Evolutionary conservation across 345 rosid species (phyloP).

Genomic region (Nephelium lappaceum): DNA sequence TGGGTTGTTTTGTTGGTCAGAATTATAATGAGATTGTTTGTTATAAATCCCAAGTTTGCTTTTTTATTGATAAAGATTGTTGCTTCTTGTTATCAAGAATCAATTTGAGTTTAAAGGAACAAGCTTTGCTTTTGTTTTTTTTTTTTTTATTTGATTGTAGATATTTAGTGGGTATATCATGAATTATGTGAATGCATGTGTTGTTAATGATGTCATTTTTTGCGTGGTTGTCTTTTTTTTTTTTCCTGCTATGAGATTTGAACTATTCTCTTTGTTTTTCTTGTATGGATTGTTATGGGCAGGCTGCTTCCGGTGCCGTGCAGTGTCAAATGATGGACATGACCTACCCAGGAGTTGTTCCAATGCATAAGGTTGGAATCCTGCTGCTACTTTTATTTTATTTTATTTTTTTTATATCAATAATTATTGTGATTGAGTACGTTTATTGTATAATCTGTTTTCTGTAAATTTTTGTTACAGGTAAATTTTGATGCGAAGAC

Average conservation of each 20-base stretch:
- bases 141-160: not conserved
- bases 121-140: not conserved
- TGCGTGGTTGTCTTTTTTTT: not conserved
- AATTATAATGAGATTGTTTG: not conserved
- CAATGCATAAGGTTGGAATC: slow-evolving; percentile 86
- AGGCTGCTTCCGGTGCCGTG: slow-evolving; percentile 99
- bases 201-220: not conserved
- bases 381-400: not conserved
- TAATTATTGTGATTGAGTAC: slow-evolving; percentile 1
- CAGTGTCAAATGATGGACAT: slow-evolving; percentile 97
- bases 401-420: not conserved
- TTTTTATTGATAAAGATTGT: not conserved
- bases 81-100: slow-evolving; percentile 1
- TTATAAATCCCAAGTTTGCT: not conserved
- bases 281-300: slow-evolving; percentile 20
- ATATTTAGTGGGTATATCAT: not conserved
- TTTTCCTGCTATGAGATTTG: slow-evolving; percentile 4
- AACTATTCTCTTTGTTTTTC: not conserved
- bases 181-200: not conserved
- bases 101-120: not conserved
- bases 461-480: slow-evolving; percentile 33
- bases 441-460: slow-evolving; percentile 5
- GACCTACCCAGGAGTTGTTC: slow-evolving; percentile 95
- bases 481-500: slow-evolving; percentile 94
- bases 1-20: slow-evolving; percentile 5